Evolutionary conservation across 768 basidiomycete species (phyloP).

Genomic region (Lyophyllum shimeji): DNA sequence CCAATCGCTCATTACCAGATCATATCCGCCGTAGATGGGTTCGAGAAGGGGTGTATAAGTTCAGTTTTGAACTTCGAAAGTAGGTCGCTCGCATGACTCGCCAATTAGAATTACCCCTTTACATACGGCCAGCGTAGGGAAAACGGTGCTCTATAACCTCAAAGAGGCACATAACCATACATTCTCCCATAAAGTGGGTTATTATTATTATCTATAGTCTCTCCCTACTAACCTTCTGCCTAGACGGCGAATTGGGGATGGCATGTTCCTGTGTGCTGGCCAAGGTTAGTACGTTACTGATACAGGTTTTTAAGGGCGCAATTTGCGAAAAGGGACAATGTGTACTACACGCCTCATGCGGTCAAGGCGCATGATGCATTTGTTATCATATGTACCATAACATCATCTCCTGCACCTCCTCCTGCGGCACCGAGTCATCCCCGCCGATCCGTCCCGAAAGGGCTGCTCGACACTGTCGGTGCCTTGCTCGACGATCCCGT

Average conservation of each 20-base stretch:
- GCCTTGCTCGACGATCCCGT: conserved; percentile 74
- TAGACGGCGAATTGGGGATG: conserved; percentile 90
- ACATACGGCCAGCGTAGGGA: conserved; percentile 33
- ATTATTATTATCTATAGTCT: background rate
- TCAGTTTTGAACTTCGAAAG: conserved; percentile 82
- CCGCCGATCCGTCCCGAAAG: conserved; percentile 60
- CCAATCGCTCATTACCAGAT: background rate
- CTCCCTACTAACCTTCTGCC: background rate
- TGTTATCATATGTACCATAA: conserved; percentile 76
- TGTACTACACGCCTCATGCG: conserved; percentile 56
- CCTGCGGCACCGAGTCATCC: conserved; percentile 44
- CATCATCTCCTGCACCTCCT: conserved; percentile 55
- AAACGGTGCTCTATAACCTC: conserved; percentile 51
- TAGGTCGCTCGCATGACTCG: conserved; percentile 21
- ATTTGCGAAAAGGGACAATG: conserved; percentile 72
- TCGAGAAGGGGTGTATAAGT: conserved; percentile 84
- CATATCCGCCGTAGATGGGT: conserved; percentile 55
- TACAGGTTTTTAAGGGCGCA: conserved; percentile 56
- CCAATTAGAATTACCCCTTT: conserved; percentile 20
- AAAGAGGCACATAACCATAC: conserved; percentile 85
- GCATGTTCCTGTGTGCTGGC: conserved; percentile 35
- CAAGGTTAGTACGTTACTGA: background rate
- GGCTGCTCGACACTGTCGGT: conserved; percentile 71
- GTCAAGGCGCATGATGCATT: conserved; percentile 66
- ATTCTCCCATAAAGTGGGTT: conserved; percentile 61